phyloP scores from a whole-genome alignment of 306 rosid genomes.

The Vachellia pachyceras region DNA sequence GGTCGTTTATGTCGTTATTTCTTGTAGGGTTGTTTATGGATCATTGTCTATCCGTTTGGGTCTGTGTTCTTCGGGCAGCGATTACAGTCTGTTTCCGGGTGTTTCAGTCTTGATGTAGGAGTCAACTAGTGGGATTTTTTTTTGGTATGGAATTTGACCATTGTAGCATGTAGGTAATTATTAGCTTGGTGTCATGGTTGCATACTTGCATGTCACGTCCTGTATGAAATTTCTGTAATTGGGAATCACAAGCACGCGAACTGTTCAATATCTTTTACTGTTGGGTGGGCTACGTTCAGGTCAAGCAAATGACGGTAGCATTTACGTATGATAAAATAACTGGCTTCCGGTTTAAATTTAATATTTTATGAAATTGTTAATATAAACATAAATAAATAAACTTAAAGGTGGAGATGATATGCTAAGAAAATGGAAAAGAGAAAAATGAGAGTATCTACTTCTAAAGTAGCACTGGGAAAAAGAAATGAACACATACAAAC shows the following conservation, averaged over 20 bases:
- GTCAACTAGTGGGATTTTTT: not conserved
- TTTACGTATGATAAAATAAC: not conserved
- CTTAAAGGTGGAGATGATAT: too few species aligned
- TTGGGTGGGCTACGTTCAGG: constrained; percentile 12
- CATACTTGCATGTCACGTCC: not conserved
- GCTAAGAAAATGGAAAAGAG: too few species aligned
- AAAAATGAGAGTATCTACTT: too few species aligned
- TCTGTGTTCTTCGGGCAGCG: not conserved
- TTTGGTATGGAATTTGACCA: not conserved
- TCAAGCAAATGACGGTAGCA: constrained; percentile 5
- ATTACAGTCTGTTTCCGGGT: not conserved
- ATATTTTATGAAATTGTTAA: too few species aligned
- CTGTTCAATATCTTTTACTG: not conserved
- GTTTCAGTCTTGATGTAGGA: not conserved
- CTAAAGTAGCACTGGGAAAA: too few species aligned
- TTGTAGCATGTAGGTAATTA: not conserved
- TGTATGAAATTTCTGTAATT: not conserved
- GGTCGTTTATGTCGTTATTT: not conserved
- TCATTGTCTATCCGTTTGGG: not conserved
- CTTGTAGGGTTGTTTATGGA: not conserved
- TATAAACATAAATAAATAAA: too few species aligned
- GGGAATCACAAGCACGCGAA: not conserved
- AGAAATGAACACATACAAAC: not conserved
- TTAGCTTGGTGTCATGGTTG: not conserved
- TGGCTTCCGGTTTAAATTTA: too few species aligned